Percentiles rank a stretch among this genome's conserved stretches.
phyloP scores from a whole-genome alignment of 192 early-diverging fungal genomes.

The Fimicolochytrium jonesii region DNA sequence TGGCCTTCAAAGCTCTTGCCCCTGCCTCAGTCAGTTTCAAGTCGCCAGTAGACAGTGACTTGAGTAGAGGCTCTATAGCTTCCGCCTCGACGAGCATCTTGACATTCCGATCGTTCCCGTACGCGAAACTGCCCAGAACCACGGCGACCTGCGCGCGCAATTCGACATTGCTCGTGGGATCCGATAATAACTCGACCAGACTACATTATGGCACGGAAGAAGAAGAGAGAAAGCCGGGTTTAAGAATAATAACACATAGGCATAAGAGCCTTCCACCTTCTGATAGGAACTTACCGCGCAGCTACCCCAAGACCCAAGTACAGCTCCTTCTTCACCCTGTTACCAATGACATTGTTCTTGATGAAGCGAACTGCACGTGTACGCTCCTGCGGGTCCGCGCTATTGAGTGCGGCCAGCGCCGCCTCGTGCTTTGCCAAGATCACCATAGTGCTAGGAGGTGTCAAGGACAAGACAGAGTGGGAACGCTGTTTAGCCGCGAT shows the following conservation, averaged over 20 bases:
- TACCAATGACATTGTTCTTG: constrained; percentile 81
- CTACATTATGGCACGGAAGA: constrained; percentile 27
- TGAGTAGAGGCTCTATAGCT: constrained; percentile 54
- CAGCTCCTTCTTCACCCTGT: constrained; percentile 72
- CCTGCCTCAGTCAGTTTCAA: constrained; percentile 57
- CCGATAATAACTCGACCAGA: constrained; percentile 52
- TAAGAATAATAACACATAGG: too few relatives aligned
- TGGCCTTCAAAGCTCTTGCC: constrained; percentile 62
- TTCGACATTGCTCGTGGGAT: constrained; percentile 15
- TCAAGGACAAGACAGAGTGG: too few relatives aligned
- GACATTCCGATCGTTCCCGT: constrained; percentile 64
- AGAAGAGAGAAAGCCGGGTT: too few relatives aligned
- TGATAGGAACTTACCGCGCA: constrained; percentile 31
- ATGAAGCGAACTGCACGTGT: constrained; percentile 55
- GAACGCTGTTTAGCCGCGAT: too few relatives aligned
- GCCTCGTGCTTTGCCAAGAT: constrained; percentile 13
- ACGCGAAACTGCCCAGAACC: constrained; percentile 65
- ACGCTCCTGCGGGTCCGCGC: constrained; percentile 13
- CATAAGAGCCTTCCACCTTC: too few relatives aligned
- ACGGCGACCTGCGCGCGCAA: constrained; percentile 57
- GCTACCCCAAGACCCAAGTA: constrained; percentile 62
- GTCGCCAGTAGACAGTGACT: constrained; percentile 34
- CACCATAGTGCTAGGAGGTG: background rate
- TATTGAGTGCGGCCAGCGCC: constrained; percentile 2
- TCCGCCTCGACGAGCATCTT: constrained; percentile 51